Conservation (phyloP, 768 basidiomycete species). For the Naganishia vishniacii region DNA sequence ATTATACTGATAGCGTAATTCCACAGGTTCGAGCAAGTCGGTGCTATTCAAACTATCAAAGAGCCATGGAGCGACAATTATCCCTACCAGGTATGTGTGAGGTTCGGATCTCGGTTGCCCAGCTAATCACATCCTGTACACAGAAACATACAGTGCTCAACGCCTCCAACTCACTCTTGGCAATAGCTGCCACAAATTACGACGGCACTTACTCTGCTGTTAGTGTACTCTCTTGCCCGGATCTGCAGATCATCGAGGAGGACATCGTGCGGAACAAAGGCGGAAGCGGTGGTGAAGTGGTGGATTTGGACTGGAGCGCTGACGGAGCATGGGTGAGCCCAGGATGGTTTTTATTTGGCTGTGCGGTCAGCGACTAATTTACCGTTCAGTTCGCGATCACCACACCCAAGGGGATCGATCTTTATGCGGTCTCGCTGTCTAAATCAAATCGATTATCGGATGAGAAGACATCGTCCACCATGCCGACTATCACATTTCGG, state of each 20-base stretch:
- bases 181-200: constrained; percentile 64
- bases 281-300: constrained; percentile 64
- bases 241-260: constrained; percentile 3
- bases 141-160: constrained; percentile 87
- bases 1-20: neutral
- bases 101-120: neutral
- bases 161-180: constrained; percentile 60
- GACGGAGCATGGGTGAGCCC: constrained; percentile 50
- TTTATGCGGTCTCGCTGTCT: constrained; percentile 32
- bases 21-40: constrained; percentile 56
- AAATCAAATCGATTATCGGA: constrained; percentile 2
- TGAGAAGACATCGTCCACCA: constrained; percentile 1
- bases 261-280: constrained; percentile 11
- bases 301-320: constrained; percentile 72
- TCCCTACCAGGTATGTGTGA: constrained; percentile 66
- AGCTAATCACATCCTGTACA: constrained; percentile 13
- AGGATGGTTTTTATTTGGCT: too few species aligned
- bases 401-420: constrained; percentile 33
- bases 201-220: constrained; percentile 54
- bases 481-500: neutral
- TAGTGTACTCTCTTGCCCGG: constrained; percentile 62
- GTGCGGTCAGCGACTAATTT: too few species aligned
- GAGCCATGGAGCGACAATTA: constrained; percentile 61
- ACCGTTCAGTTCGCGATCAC: constrained; percentile 47
- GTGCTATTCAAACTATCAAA: constrained; percentile 60